Evolutionary conservation across 371 early-diverging fungal genomes (phyloP).

Genomic region (Lichtheimia ornata): DNA sequence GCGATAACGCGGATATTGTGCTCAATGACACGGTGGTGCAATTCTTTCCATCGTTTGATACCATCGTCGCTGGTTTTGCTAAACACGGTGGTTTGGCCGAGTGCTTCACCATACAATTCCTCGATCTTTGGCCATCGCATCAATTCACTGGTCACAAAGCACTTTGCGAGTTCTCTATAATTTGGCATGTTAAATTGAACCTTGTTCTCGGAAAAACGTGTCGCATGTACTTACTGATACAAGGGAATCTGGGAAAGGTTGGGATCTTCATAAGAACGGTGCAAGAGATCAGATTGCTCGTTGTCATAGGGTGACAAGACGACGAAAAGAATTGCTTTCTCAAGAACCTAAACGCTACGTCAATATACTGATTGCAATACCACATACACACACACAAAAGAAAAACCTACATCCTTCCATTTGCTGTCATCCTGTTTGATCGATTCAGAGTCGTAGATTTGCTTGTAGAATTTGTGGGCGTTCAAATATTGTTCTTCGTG

Average conservation of each 20-base stretch:
- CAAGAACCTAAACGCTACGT: constrained; percentile 49
- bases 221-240: constrained; percentile 54
- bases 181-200: neutral
- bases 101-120: constrained; percentile 76
- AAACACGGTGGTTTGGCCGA: constrained; percentile 76
- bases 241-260: constrained; percentile 74
- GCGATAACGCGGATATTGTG: constrained; percentile 97
- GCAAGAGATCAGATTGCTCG: constrained; percentile 92
- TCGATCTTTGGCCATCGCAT: constrained; percentile 94
- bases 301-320: constrained; percentile 92
- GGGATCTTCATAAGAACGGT: constrained; percentile 79
- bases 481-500: constrained; percentile 89
- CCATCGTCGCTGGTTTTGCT: constrained; percentile 74
- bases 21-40: constrained; percentile 94
- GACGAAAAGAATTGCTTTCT: constrained; percentile 82
- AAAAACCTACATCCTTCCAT: constrained; percentile 66
- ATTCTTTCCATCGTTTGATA: constrained; percentile 75
- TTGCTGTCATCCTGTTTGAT: constrained; percentile 80
- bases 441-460: constrained; percentile 83
- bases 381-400: too few relatives aligned
- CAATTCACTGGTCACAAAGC: constrained; percentile 89
- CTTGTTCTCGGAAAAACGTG: neutral
- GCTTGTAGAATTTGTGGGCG: constrained; percentile 89
- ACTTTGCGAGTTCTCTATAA: constrained; percentile 78
- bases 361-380: too few relatives aligned